Evolutionary conservation across 345 rosid species (phyloP).

Genomic region (Arabidopsis thaliana): DNA sequence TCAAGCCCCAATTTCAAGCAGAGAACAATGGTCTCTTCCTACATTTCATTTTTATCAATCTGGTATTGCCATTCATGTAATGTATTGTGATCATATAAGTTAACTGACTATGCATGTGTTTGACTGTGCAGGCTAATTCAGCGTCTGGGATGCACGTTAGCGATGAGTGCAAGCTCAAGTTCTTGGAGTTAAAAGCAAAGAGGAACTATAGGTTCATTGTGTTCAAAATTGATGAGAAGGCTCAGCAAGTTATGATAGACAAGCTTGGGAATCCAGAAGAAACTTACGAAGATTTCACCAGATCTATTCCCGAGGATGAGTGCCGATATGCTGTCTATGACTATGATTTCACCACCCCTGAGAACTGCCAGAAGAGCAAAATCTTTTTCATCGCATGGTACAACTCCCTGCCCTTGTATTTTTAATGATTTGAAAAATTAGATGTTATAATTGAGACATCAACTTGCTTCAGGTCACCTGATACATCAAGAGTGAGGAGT

Average conservation of each 20-base stretch:
- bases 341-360: constrained; percentile 64
- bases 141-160: constrained; percentile 74
- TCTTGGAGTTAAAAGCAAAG: constrained; percentile 72
- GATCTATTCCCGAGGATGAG: constrained; percentile 60
- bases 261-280: constrained; percentile 62
- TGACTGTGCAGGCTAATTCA: constrained; percentile 60
- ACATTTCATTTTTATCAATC: background rate
- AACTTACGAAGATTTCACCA: constrained; percentile 61
- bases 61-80: background rate
- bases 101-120: constrained; percentile 18
- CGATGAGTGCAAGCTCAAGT: constrained; percentile 80
- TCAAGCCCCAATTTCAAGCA: constrained; percentile 23
- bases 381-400: constrained; percentile 81
- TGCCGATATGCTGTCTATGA: constrained; percentile 64
- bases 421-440: background rate
- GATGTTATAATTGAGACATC: constrained; percentile 14
- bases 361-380: constrained; percentile 77
- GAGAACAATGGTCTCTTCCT: constrained; percentile 42
- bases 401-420: constrained; percentile 11
- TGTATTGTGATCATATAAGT: background rate
- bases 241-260: constrained; percentile 65
- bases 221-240: constrained; percentile 70
- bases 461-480: constrained; percentile 61
- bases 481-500: constrained; percentile 68
- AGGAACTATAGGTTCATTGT: constrained; percentile 66